Base-by-base conservation (phyloP, 2,329 filamentous ascomycete genomes). In the Fusarium illudens region DNA sequence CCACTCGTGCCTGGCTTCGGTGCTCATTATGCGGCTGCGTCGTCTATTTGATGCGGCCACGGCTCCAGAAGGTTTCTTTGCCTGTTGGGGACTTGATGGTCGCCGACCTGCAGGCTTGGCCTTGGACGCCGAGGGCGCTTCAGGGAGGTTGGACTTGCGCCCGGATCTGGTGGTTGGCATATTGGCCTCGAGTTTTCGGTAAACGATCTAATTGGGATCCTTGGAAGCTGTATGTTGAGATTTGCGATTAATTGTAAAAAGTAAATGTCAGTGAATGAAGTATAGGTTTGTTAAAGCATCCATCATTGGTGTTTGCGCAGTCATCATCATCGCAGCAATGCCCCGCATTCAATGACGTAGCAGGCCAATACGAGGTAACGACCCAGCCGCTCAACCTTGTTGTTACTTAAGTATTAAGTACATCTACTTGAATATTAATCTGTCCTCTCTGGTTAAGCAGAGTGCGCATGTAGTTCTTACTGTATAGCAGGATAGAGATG, bases 141-240 rank as follows among this genome's bases (percentile, higher is more conserved):
- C 34, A 6, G 42, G 15, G n/a, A n/a, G n/a, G 10, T 51, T 57
- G 29, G 39, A 33, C 17, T 33, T 42, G 13, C 42, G 58, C 39
- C 53, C 44, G 5, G 53, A 58, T n/a, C 46, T 33, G 17, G 52
- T 48, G 20, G 53, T 53, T 7, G 56, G 36, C 49, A 59, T 53
- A 4, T 25, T 19, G 42, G 13, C 4, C 19, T 54, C 3, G 6
- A 27, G 17, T 42, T 27, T 11, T 6, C 10, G 9, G 8, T 3
- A 25, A 6, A 4, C 12, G 9, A n/a, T 10, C 15, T 6, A 19
- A 36, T n/a, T 32, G 29, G 3, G 20, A 5, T 11, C 9, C 8
- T 34, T 12, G 17, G 3, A 39, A 33, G 30, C 15, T 20, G 13
- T 20, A 33, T 15, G 30, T 20, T 19, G n/a, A 13, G 32, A 13